Percentiles rank a stretch among this genome's conserved stretches.
These are phyloP conservation scores for Isabelozyma pseudorhagii DNA, from an alignment of 805 yeast genomes.

Conservation along the genomic window DNA sequence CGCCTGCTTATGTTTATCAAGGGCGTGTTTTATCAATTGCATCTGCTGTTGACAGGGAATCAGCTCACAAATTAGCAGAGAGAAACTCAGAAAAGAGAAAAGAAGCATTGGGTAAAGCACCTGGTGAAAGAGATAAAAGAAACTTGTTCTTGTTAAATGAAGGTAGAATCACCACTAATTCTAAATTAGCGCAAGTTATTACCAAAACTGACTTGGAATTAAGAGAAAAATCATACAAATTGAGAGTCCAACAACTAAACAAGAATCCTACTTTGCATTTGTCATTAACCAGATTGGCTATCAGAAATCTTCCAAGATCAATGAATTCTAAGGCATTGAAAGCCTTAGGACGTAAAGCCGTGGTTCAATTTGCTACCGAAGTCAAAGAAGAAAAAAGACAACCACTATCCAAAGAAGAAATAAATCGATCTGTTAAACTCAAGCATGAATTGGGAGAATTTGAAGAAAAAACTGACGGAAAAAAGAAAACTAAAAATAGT, in stretches of 20 bases:
- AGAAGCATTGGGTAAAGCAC: constrained; percentile 75
- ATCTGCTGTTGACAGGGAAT: constrained; percentile 81
- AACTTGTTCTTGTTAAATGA: constrained; percentile 85
- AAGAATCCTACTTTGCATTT: constrained; percentile 89
- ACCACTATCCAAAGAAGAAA: constrained; percentile 85
- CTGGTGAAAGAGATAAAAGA: constrained; percentile 78
- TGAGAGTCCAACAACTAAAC: constrained; percentile 85
- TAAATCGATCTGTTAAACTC: constrained; percentile 70
- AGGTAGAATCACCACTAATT: constrained; percentile 81
- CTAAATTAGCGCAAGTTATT: constrained; percentile 71
- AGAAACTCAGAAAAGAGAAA: constrained; percentile 70
- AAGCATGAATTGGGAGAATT: constrained; percentile 42
- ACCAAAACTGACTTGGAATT: constrained; percentile 75
- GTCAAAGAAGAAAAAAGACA: constrained; percentile 74
- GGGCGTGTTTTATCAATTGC: constrained; percentile 86
- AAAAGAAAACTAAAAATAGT: constrained; percentile 64
- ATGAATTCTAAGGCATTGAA: constrained; percentile 86
- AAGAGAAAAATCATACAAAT: constrained; percentile 80
- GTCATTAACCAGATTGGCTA: constrained; percentile 92
- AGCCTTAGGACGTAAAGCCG: constrained; percentile 90
- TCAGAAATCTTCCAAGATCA: constrained; percentile 89
- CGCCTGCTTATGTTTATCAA: constrained; percentile 84
- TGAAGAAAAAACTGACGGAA: constrained; percentile 28
- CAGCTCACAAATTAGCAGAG: constrained; percentile 73
- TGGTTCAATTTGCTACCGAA: constrained; percentile 90